Base-by-base conservation (phyloP, 371 early-diverging fungal species). In the Dinochytrium kinnereticum region DNA sequence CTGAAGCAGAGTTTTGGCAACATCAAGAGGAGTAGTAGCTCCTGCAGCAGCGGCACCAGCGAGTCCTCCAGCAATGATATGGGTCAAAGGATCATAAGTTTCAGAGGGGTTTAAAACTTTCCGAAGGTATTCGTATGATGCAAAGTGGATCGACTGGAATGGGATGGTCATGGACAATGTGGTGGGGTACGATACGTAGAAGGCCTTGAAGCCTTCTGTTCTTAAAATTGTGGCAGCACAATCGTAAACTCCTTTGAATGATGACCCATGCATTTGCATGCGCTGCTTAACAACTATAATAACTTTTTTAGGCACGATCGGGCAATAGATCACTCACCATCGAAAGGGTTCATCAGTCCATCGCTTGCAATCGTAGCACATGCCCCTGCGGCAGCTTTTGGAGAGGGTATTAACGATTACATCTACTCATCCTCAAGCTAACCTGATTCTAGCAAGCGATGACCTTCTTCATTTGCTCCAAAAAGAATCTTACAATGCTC, bases 341-440 rank as follows among this genome's bases (percentile, higher is more conserved):
- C 97, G 82, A 96, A 97, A 17, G 97, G 98, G 78, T 92, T 98
- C 95, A 95, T 95, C 64, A 96, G 78, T 0, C 93, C 91, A 78
- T 97, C 98, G 81, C 91, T 90, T 7, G 91, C 88, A 49, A 95
- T 86, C 17, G 97, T 96, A 10, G 96, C 96, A 79, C 90, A 90
- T 31, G 95, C 97, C 49, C 98, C 98, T 1, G 97, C 95, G 19
- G 90, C 89, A 36, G 82, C 86, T 78, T 59, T 1, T n/a, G n/a
- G n/a, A 59, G 55, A 33, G 21, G 55, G 49, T 69, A 44, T 59
- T 51, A 31, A 50, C n/a, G n/a, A n/a, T n/a, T n/a, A n/a, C n/a
- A n/a, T 33, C 38, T 31, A 24, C 0, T 61, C 10, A 21, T 57
- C 17, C 37, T 30, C 39, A 40, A 19, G 64, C 79, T 67, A 85